Base-by-base conservation (phyloP, 495 filamentous ascomycete species). In the Penicillium atrosanguineum region DNA sequence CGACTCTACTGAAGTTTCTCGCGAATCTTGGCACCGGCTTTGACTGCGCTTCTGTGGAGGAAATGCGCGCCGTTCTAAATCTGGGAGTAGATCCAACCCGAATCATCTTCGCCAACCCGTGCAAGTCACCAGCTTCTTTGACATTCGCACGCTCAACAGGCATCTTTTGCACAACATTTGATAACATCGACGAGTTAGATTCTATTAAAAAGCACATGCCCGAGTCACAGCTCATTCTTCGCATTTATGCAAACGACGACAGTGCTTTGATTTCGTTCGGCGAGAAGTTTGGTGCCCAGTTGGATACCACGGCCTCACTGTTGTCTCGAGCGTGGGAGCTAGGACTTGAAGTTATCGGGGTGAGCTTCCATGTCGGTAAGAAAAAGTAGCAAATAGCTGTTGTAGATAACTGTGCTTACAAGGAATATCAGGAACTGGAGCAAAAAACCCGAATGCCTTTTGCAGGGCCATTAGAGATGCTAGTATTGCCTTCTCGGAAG, bases 311-410 rank as follows among this genome's bases (percentile, higher is more conserved):
- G 0, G 18, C 45, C n/a, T 28, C 36, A 7, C 40, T 73, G 14
- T 50, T 72, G 0, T 34, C 23, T 16, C 26, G 53, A 18, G 69
- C 63, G 16, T 52, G 52, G 59, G 53, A 69, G 14, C 52, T 73
- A 12, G 60, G 50, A 1, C 43, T 73, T n/a, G 52, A 57, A 16
- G 49, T 73, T 19, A 48, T 61, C 14, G 70, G 70, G 0, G 62
- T 73, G 18, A 65, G 67, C 19, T 73, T 73, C 44, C 70, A 73
- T 57, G 56, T 73, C 36, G 70, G 70, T 64, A 61, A 29, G 59
- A 48, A 19, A 4, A 47, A 11, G 26, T 6, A 6, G 3, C 7
- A 16, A n/a, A 45, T 9, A 45, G 14, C 38, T 19, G 12, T 40
- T 40, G 9, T 1, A 16, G 38, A 23, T 5, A 23, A 23, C 5